Base-by-base conservation (phyloP, 2,329 filamentous ascomycete genomes). In the Sporothrix variecibatus region DNA sequence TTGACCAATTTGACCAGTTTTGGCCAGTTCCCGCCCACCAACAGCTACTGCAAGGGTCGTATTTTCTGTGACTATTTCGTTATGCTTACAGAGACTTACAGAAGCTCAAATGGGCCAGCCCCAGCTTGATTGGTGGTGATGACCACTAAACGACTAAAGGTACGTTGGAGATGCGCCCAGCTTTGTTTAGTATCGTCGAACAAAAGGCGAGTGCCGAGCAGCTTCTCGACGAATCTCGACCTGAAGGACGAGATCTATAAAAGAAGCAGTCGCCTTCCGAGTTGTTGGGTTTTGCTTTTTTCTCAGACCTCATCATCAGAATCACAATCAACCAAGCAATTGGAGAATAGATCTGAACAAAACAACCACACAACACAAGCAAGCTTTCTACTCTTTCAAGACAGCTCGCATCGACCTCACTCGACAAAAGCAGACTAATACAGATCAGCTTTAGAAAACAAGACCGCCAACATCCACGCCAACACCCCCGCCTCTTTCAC, bases 251-350 rank as follows among this genome's bases (percentile, higher is more conserved):
- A 15, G 2, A 4, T 31, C 38, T 79, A 79, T 83, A 82, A 80
- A 83, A 83, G 80, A 80, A 78, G 74, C 77, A 76, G 56, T 62
- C 79, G 71, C 31, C 78, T 72, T 68, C 79, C 26, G 17, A 73
- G 34, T 72, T 78, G 53, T 80, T 80, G 8, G 73, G 81, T 74
- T 72, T 81, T 20, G 77, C 79, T 40, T 60, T 76, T 76, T 76
- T 78, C 34, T 58, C 28, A 12, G 51, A 67, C 60, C 23, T 74
- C 28, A 76, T 82, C 76, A 80, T 80, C 74, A 75, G 78, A 75
- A 77, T 81, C 76, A 68, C 79, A 53, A 79, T 78, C 75, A 56
- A 62, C 34, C 53, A 62, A 31, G 51, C 46, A 56, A 53, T 53
- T 56, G 46, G 43, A 31, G 9, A 28, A n/a, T 20, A n/a, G 26